Evolutionary conservation across 495 filamentous ascomycete species (phyloP), one percentile per base, ranked within the genome.

Genomic region (Penicillium mononematosum): DNA sequence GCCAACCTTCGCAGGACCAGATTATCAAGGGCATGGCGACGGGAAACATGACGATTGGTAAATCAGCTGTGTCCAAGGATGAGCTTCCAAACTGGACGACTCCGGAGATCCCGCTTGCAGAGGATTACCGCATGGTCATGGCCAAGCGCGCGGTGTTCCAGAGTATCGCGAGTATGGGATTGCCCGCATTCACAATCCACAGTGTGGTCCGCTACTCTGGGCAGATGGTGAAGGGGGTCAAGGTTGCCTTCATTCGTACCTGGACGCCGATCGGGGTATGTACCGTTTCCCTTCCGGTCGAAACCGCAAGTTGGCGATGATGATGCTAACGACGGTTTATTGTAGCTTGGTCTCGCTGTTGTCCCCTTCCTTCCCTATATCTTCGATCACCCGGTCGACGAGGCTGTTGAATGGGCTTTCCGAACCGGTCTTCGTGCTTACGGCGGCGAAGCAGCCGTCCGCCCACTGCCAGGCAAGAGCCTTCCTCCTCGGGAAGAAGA

Each of bases 151-250:
- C 85, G 1, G 77, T 96, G 5, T 98, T 98, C 70, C 94, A 98
- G 77, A 83, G 83, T 60, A 51, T 98, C 46, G 94, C 94, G 3
- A 88, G 83, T 67, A 98, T 98, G 94, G 94, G 89, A 9, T 67
- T 97, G 58, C 94, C 94, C 3, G 94, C 94, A 0, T 90, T 98
- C 55, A 98, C 94, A 0, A 97, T 98, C 54, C 94, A 98, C 67
- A 89, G 85, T 51, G 79, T 97, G 12, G 94, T 98, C 39, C 82
- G 83, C 61, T 96, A 98, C 67, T 89, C 87, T 8, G 91, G 94
- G 0, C 75, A 77, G 8, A 90, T 91, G 53, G 60, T 98, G 70
- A 96, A 92, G 74, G 77, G 88, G 64, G 76, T 75, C 20, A 92
- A 94, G 80, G 94, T 85, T 65, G 74, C 76, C 47, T 81, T 78